phyloP scores from a whole-genome alignment of 768 basidiomycete genomes.

The Kockovaella imperatae region DNA sequence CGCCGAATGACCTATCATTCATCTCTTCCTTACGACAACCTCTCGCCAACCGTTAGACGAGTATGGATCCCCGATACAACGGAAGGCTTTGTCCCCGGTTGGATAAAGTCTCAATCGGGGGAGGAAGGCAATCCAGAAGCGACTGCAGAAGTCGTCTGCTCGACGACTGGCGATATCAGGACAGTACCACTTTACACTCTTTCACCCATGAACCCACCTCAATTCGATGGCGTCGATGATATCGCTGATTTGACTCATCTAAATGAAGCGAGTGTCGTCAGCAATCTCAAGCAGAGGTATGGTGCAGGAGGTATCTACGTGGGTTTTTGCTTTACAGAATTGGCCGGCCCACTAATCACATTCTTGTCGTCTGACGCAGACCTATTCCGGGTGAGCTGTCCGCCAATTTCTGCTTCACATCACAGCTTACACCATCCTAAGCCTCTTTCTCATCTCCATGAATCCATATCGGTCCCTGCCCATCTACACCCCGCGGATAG shows the following conservation, averaged over 20 bases:
- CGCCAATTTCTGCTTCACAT: background rate
- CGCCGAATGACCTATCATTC: background rate
- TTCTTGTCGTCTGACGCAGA: slow-evolving; percentile 18
- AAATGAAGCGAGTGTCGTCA: slow-evolving; percentile 98
- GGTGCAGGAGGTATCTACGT: slow-evolving; percentile 54
- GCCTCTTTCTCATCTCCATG: slow-evolving; percentile 94
- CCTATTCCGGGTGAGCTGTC: slow-evolving; percentile 26
- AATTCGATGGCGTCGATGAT: slow-evolving; percentile 95
- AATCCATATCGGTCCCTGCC: slow-evolving; percentile 92
- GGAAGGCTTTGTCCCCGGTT: slow-evolving; percentile 89
- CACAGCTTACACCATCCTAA: slow-evolving; percentile 62
- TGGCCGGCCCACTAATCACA: background rate
- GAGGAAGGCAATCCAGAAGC: slow-evolving; percentile 50
- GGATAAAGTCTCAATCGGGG: slow-evolving; percentile 65
- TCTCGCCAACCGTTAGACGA: slow-evolving; percentile 47
- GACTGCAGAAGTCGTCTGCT: slow-evolving; percentile 72
- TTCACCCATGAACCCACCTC: slow-evolving; percentile 96
- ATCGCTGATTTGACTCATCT: slow-evolving; percentile 96
- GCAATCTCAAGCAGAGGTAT: slow-evolving; percentile 86
- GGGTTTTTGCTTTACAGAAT: slow-evolving; percentile 2
- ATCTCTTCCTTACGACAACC: slow-evolving; percentile 4
- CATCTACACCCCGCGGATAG: slow-evolving; percentile 56
- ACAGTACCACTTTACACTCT: slow-evolving; percentile 68
- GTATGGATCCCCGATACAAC: slow-evolving; percentile 92
- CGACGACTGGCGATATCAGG: slow-evolving; percentile 69